Percentiles rank a stretch among this genome's conserved stretches.
These are phyloP conservation scores for Phytophthora multivora DNA, from an alignment of 352 stramenopile genomes.

Conservation along the genomic window DNA sequence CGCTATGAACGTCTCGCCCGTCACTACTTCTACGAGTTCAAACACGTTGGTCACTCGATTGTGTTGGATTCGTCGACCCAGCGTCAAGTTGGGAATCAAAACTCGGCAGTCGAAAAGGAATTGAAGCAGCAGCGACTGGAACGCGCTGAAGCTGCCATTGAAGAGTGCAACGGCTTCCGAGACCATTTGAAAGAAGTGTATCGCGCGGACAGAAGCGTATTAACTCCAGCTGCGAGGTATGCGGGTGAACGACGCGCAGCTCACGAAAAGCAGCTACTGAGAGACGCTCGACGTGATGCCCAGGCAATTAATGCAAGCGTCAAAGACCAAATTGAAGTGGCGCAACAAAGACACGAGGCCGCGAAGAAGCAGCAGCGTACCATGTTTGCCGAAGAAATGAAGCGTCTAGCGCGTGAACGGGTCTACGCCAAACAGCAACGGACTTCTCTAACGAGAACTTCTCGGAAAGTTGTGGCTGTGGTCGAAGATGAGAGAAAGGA, in stretches of 20 bases:
- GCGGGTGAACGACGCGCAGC: constrained; percentile 10
- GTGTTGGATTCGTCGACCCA: constrained; percentile 35
- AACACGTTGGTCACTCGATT: constrained; percentile 55
- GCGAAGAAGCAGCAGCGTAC: constrained; percentile 21
- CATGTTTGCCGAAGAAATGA: constrained; percentile 39
- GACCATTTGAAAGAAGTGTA: constrained; percentile 38
- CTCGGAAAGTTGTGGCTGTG: constrained; percentile 20
- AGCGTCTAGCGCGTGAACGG: constrained; percentile 27
- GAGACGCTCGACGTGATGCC: constrained; percentile 24
- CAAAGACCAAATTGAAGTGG: constrained; percentile 13
- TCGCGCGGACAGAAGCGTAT: constrained; percentile 15
- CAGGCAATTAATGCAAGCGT: constrained; percentile 20
- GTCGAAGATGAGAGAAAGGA: constrained; percentile 6
- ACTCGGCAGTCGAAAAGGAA: constrained; percentile 10
- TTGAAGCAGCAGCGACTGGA: constrained; percentile 33
- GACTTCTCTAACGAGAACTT: constrained; percentile 6
- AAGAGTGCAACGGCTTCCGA: constrained; percentile 43
- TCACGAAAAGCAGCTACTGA: constrained; percentile 27
- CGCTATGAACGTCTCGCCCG: constrained; percentile 60
- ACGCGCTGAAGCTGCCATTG: constrained; percentile 42
- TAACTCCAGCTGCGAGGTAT: constrained; percentile 1
- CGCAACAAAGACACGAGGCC: constrained; percentile 22
- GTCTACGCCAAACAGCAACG: constrained; percentile 27
- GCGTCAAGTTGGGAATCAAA: constrained; percentile 5
- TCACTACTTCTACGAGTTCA: constrained; percentile 80